These are phyloP conservation scores for Diaporthe vexans DNA, from an alignment of 2,329 filamentous ascomycete genomes.

Conservation along the genomic window DNA sequence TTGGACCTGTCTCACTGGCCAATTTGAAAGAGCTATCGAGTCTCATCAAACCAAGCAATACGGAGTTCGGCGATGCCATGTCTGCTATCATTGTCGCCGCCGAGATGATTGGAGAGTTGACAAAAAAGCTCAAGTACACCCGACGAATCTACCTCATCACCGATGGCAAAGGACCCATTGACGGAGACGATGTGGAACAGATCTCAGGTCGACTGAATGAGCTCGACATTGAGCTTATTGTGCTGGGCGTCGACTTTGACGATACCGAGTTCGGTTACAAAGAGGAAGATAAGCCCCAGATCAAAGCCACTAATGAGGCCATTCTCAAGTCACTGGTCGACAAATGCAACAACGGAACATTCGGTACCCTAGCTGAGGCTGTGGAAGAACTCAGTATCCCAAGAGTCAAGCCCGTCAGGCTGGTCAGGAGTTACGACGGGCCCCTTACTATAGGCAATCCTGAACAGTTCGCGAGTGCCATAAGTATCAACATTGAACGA, in stretches of 20 bases:
- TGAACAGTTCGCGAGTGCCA: slow-evolving; percentile 77
- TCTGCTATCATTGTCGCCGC: slow-evolving; percentile 90
- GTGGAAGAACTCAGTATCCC: slow-evolving; percentile 85
- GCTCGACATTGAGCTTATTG: slow-evolving; percentile 80
- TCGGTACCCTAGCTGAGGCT: slow-evolving; percentile 89
- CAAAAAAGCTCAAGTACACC: slow-evolving; percentile 85
- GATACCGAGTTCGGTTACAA: slow-evolving; percentile 91
- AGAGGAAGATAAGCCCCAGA: slow-evolving; percentile 83
- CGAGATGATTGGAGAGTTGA: slow-evolving; percentile 85
- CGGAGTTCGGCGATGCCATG: slow-evolving; percentile 82
- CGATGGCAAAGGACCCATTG: slow-evolving; percentile 81
- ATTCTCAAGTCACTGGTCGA: slow-evolving; percentile 76
- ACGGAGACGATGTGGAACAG: slow-evolving; percentile 77
- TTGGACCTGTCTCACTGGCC: slow-evolving; percentile 72
- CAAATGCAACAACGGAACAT: slow-evolving; percentile 76
- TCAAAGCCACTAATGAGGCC: slow-evolving; percentile 83
- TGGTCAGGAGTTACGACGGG: slow-evolving; percentile 85
- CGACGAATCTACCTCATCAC: slow-evolving; percentile 88
- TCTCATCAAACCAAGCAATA: slow-evolving; percentile 76
- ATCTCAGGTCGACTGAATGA: slow-evolving; percentile 83
- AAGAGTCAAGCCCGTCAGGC: slow-evolving; percentile 80
- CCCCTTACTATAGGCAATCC: slow-evolving; percentile 84
- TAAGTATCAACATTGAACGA: slow-evolving; percentile 89
- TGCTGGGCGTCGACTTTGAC: slow-evolving; percentile 94
- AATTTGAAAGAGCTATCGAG: slow-evolving; percentile 76